These are phyloP conservation scores for Saccharomyces jurei DNA, from an alignment of 805 yeast genomes.

Conservation along the genomic window DNA sequence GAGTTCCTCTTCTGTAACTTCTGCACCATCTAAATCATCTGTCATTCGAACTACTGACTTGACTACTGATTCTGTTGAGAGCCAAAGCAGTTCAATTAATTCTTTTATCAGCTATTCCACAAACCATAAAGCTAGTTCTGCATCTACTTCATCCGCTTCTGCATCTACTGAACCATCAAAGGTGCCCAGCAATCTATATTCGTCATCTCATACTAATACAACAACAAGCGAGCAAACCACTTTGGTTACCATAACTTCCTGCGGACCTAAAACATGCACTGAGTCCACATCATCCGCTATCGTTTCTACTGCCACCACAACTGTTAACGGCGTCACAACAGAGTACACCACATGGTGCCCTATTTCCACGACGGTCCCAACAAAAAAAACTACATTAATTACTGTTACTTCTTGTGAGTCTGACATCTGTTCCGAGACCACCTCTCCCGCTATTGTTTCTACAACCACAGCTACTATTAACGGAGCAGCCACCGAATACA, in stretches of 20 bases:
- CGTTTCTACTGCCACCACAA: constrained; percentile 27
- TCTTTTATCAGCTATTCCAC: constrained; percentile 9
- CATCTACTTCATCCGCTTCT: too few species aligned
- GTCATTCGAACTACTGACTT: too few species aligned
- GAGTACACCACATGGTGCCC: constrained; percentile 27
- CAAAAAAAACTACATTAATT: constrained; percentile 19
- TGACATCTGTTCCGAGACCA: constrained; percentile 11
- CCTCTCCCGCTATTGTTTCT: constrained; percentile 13
- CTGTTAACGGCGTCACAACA: constrained; percentile 27
- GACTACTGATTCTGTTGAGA: not conserved
- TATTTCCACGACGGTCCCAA: constrained; percentile 16
- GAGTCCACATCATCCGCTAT: constrained; percentile 24
- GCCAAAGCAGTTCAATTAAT: not conserved
- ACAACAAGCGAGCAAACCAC: constrained; percentile 22
- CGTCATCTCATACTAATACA: constrained; percentile 12
- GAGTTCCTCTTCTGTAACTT: not conserved
- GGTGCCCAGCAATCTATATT: too few species aligned
- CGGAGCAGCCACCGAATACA: constrained; percentile 24
- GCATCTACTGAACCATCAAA: too few species aligned
- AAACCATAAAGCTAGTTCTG: not conserved
- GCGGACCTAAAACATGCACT: constrained; percentile 22
- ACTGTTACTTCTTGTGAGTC: constrained; percentile 23
- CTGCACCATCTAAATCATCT: not conserved
- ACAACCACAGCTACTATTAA: constrained; percentile 17
- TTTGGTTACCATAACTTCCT: constrained; percentile 28